Conservation (phyloP, 306 rosid genomes). For the Abrus precatorius region DNA sequence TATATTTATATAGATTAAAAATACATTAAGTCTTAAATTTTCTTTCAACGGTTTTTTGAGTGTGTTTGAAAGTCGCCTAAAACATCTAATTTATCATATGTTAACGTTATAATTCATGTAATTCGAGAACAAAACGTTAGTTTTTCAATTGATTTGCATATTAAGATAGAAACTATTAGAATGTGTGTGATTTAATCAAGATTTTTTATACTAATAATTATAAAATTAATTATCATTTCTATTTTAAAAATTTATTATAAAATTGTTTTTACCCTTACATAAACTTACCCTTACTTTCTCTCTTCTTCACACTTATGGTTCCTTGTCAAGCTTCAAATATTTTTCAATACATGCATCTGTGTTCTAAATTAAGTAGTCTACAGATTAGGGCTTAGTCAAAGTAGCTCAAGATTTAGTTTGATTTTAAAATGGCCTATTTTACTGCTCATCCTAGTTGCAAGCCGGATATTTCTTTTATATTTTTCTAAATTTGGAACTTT, state of each 20-base stretch:
- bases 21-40: neutral
- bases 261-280: too few species aligned
- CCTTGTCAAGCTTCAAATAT: neutral
- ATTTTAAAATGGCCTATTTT: neutral
- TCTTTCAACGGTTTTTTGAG: neutral
- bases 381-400: slow-evolving; percentile 21
- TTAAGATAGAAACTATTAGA: neutral
- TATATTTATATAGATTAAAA: neutral
- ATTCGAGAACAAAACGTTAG: neutral
- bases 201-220: neutral
- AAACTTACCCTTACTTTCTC: neutral
- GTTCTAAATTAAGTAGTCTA: slow-evolving; percentile 40
- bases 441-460: neutral
- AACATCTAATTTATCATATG: neutral
- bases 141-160: slow-evolving; percentile 3
- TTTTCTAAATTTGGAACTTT: neutral
- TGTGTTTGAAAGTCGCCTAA: neutral
- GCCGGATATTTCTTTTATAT: neutral
- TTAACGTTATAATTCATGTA: neutral
- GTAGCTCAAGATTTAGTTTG: slow-evolving; percentile 5
- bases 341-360: slow-evolving; percentile 27
- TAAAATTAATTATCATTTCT: neutral
- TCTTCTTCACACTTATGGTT: slow-evolving; percentile 20
- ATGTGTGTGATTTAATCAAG: neutral
- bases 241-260: neutral